Conservation (phyloP, 1,139 yeast genomes). For the Kodamaea alishanica region DNA sequence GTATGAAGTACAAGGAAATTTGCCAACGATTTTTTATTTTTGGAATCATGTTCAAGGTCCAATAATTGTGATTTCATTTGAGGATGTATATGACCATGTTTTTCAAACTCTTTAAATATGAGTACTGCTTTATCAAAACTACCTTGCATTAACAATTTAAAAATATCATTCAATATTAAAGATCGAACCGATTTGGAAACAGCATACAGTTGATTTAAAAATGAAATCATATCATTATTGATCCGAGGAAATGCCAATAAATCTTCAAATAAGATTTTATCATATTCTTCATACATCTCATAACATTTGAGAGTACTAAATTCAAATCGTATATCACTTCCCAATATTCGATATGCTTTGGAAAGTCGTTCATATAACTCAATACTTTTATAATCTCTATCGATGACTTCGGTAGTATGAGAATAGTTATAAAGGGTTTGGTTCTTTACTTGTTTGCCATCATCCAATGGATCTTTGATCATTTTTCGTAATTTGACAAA, state of each 20-base stretch:
- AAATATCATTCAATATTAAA: slow-evolving; percentile 19
- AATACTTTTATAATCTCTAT: neutral
- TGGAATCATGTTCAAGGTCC: neutral
- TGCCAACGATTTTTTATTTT: slow-evolving; percentile 2
- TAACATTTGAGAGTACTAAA: slow-evolving; percentile 16
- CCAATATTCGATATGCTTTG: slow-evolving; percentile 14
- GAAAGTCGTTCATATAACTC: slow-evolving; percentile 15
- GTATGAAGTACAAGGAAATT: slow-evolving; percentile 11
- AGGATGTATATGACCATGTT: slow-evolving; percentile 3
- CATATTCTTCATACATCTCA: slow-evolving; percentile 12
- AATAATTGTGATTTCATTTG: neutral
- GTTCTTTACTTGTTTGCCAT: no score
- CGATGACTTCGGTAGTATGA: no score
- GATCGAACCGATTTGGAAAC: slow-evolving; percentile 20
- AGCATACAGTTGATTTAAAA: slow-evolving; percentile 14
- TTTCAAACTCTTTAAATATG: slow-evolving; percentile 7
- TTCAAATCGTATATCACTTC: slow-evolving; percentile 12
- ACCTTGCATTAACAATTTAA: slow-evolving; percentile 11
- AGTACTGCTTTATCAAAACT: slow-evolving; percentile 7
- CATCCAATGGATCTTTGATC: no score
- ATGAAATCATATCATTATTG: slow-evolving; percentile 17
- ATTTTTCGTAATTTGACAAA: no score
- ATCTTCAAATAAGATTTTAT: slow-evolving; percentile 18
- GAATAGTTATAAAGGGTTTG: no score
- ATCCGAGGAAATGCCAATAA: slow-evolving; percentile 18